Conservation (phyloP, 306 rosid genomes). For the Fragaria ananassa region DNA sequence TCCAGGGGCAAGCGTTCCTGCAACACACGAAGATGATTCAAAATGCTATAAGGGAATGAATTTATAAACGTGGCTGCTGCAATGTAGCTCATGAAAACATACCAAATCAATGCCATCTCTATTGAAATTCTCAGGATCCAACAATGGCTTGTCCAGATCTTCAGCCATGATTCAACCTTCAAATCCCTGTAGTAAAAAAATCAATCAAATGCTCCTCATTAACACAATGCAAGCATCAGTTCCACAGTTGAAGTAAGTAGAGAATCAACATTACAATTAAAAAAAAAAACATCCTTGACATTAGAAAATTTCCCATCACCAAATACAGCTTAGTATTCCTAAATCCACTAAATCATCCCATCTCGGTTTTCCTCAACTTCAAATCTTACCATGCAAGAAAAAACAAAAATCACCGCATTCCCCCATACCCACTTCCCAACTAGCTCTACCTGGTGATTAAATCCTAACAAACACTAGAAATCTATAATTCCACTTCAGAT, state of each 20-base stretch:
- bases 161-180: constrained; percentile 52
- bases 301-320: not conserved
- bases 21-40: not conserved
- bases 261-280: not conserved
- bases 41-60: constrained; percentile 16
- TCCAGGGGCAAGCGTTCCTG: constrained; percentile 76
- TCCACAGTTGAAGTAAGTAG: not conserved
- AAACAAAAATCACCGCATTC: not conserved
- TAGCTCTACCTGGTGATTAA: not conserved
- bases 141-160: constrained; percentile 70
- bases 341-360: not conserved
- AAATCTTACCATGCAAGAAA: not conserved
- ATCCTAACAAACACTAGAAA: not conserved
- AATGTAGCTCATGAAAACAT: constrained; percentile 14
- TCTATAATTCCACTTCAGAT: not conserved
- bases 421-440: not conserved
- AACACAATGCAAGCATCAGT: constrained; percentile 1
- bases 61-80: constrained; percentile 16
- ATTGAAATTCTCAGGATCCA: constrained; percentile 67
- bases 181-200: constrained; percentile 15
- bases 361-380: not conserved
- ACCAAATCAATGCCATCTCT: constrained; percentile 82
- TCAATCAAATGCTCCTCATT: constrained; percentile 1
- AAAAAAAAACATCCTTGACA: not conserved
- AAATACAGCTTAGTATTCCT: not conserved